Evolutionary conservation across 2,329 filamentous ascomycete genomes (phyloP), one percentile per base, ranked within the genome.

Genomic region (Aspergillus caelatus): DNA sequence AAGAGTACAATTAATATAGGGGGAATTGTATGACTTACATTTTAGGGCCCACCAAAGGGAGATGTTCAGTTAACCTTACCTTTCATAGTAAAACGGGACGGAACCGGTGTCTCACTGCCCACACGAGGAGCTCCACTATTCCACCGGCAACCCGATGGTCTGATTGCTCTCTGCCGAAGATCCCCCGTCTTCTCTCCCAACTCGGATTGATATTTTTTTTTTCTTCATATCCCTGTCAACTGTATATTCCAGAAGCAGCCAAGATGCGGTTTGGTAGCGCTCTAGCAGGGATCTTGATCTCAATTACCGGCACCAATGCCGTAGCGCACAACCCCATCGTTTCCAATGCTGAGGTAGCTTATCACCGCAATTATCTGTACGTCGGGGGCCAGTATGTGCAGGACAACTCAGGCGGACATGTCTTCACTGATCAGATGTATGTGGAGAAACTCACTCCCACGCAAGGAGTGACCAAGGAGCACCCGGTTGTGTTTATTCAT

Each of bases 401-500:
- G 28, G 54, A 55, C 30, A 41, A n/a, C 39, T 41, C 52, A 16
- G 59, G 59, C 21, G 59, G 54, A 16, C 59, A 61, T 43, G 21
- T 61, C 39, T 56, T 50, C 41, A 46, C 67, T 9, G 66, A 70
- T 57, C 76, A 78, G 70, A 77, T 77, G 67, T 78, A 78, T 57
- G 75, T 77, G 41, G 76, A 78, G 66, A 70, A 71, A 43, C 63
- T 78, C 23, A 70, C 67, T 23, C 76, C 75, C 10, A 36, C 58
- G 2, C 60, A 53, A 16, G 67, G 64, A 4, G 65, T 53, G 1
- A 62, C 56, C 23, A 70, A 73, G 52, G 65, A 65, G 9, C 67
- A 71, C 62, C 76, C 76, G 9, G 68, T 78, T 45, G 70, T 78
- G 19, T 73, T 78, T 32, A 68, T 75, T 14, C 74, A 74, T 45